phyloP scores from a whole-genome alignment of 768 basidiomycete genomes.

The Mycena amicta region DNA sequence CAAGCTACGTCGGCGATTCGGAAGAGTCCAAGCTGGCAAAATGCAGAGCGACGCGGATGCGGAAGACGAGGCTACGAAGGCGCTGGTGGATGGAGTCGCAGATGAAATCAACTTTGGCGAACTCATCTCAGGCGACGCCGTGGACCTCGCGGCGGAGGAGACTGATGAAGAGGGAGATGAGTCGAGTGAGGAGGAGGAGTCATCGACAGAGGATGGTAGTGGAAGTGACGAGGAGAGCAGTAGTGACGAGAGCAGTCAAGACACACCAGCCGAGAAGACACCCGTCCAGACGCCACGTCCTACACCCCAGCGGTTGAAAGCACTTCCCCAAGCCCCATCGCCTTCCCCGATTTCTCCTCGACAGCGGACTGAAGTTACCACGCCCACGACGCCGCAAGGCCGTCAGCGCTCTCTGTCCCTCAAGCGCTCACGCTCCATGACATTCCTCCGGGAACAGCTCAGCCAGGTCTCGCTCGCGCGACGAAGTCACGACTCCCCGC shows the following conservation, averaged over 20 bases:
- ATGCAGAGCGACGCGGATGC: constrained; percentile 57
- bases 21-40: constrained; percentile 49
- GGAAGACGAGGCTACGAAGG: constrained; percentile 83
- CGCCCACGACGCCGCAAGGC: constrained; percentile 18
- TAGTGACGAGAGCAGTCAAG: constrained; percentile 27
- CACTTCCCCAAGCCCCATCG: not conserved
- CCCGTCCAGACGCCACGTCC: constrained; percentile 15
- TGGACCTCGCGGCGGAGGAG: constrained; percentile 80
- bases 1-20: constrained; percentile 86
- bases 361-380: constrained; percentile 1
- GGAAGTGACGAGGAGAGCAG: constrained; percentile 7
- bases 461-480: constrained; percentile 23
- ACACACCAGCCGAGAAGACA: constrained; percentile 24
- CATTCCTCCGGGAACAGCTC: constrained; percentile 27
- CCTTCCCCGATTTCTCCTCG: constrained; percentile 1
- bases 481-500: constrained; percentile 38
- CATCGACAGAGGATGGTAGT: constrained; percentile 5
- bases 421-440: constrained; percentile 50
- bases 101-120: constrained; percentile 83
- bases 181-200: constrained; percentile 35
- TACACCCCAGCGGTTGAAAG: constrained; percentile 11
- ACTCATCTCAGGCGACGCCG: constrained; percentile 73
- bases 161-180: constrained; percentile 54
- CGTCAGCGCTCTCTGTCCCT: constrained; percentile 46
- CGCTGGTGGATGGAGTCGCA: constrained; percentile 79